These are phyloP conservation scores for Arachnomyces sp. DNA, from an alignment of 2,329 filamentous ascomycete species.

Conservation along the genomic window DNA sequence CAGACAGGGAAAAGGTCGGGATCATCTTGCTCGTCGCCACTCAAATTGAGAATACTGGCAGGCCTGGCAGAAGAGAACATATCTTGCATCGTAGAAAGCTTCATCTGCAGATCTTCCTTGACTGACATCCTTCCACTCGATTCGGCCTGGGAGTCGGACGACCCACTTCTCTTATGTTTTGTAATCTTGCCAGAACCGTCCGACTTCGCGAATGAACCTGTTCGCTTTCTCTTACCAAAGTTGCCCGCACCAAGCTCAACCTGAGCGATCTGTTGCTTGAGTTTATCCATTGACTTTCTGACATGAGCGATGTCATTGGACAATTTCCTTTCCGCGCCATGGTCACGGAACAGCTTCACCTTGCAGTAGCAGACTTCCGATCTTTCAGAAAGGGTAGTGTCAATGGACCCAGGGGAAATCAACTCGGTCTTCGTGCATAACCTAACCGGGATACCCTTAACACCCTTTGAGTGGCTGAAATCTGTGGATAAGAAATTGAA, in stretches of 20 bases:
- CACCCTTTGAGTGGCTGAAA: conserved; percentile 96
- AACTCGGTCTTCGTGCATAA: conserved; percentile 84
- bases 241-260: conserved; percentile 53
- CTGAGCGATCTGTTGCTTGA: conserved; percentile 87
- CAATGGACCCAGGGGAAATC: conserved; percentile 42
- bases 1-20: conserved; percentile 37
- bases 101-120: conserved; percentile 39
- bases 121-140: conserved; percentile 31
- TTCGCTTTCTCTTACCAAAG: conserved; percentile 54
- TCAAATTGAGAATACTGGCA: conserved; percentile 35
- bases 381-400: conserved; percentile 6
- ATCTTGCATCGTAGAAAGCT: conserved; percentile 35
- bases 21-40: conserved; percentile 38
- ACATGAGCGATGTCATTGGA: conserved; percentile 92
- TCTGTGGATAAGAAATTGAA: conserved; percentile 99
- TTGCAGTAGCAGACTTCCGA: conserved; percentile 88
- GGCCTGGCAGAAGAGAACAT: conserved; percentile 39
- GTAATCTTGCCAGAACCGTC: conserved; percentile 69
- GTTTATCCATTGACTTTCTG: conserved; percentile 92
- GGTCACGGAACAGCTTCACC: conserved; percentile 93
- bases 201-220: conserved; percentile 41
- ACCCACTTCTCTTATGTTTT: conserved; percentile 93
- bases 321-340: conserved; percentile 88
- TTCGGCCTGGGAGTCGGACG: conserved; percentile 63
- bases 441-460: conserved; percentile 92